Evolutionary conservation across 2,329 filamentous ascomycete genomes (phyloP).

Genomic region (Sarocladium oryzae): DNA sequence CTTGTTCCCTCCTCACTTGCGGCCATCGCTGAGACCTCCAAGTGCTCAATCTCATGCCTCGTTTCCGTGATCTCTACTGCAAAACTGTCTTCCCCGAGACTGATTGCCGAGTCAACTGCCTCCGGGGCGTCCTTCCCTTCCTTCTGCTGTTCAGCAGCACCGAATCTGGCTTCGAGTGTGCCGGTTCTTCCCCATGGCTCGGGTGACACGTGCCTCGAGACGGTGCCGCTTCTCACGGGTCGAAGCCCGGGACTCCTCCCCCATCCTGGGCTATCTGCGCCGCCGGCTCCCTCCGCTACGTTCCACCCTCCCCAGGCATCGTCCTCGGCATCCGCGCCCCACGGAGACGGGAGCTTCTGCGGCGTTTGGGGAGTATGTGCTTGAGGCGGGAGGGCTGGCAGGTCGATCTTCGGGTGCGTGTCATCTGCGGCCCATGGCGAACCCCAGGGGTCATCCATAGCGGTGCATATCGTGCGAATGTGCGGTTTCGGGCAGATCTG

Average conservation of each 20-base stretch:
- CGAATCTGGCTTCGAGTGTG: background rate
- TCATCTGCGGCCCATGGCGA: constrained; percentile 47
- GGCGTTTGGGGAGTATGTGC: constrained; percentile 24
- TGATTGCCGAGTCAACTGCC: constrained; percentile 25
- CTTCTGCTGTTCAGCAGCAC: background rate
- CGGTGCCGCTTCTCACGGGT: constrained; percentile 18
- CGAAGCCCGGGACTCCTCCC: constrained; percentile 25
- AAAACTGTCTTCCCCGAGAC: constrained; percentile 14
- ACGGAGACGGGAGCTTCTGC: constrained; percentile 20
- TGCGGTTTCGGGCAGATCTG: too few species aligned
- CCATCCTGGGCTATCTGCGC: constrained; percentile 22
- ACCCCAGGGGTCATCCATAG: constrained; percentile 59
- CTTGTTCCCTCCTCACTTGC: background rate
- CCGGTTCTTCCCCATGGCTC: constrained; percentile 17
- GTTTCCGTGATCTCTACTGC: background rate
- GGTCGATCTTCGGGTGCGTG: constrained; percentile 28
- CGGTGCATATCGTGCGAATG: constrained; percentile 22
- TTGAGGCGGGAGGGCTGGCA: constrained; percentile 25
- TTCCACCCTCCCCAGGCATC: constrained; percentile 31
- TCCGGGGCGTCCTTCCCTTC: background rate
- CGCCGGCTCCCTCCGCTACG: constrained; percentile 17
- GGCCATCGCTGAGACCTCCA: background rate
- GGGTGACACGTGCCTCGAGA: constrained; percentile 22
- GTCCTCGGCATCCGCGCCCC: constrained; percentile 19
- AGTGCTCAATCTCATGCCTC: background rate